A percentile compares a stretch with the other conserved stretches of the same genome.
phyloP scores from a whole-genome alignment of 441 rosid species.

The Brassica balearica region DNA sequence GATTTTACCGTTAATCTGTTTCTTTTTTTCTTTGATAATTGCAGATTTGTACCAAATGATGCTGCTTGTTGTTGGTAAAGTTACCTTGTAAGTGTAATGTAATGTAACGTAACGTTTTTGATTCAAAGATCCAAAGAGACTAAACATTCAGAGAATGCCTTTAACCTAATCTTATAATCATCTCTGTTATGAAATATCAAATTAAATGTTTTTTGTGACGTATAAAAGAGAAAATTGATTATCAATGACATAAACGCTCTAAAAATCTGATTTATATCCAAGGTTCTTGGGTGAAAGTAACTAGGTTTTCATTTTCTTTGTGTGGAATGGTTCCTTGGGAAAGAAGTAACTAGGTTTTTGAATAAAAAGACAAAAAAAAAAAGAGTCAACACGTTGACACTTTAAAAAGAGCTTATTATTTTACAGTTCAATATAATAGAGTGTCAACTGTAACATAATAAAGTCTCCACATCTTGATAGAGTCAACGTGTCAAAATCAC shows the following conservation, averaged over 20 bases:
- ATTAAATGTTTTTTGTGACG: background rate
- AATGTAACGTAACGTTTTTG: slow-evolving; percentile 6
- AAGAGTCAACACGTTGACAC: no score
- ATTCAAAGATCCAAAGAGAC: background rate
- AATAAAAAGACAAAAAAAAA: no score
- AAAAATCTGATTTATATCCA: background rate
- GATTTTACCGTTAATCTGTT: background rate
- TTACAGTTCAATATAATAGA: no score
- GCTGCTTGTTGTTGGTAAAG: slow-evolving; percentile 44
- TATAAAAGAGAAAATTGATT: background rate
- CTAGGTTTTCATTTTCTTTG: background rate
- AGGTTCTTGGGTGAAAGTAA: slow-evolving; percentile 38
- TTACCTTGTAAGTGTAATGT: slow-evolving; percentile 34
- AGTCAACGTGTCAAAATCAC: slow-evolving; percentile 13
- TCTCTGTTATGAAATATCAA: slow-evolving; percentile 13
- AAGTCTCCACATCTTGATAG: background rate
- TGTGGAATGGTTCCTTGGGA: background rate
- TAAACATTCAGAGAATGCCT: slow-evolving; percentile 4
- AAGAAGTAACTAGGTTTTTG: background rate
- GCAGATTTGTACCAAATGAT: slow-evolving; percentile 42
- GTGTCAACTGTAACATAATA: no score
- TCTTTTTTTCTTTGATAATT: background rate
- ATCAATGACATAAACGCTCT: background rate
- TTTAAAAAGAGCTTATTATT: no score
- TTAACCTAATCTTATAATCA: background rate